Evolutionary conservation across 2,329 filamentous ascomycete species (phyloP).

Genomic region (Coleophoma cylindrospora): DNA sequence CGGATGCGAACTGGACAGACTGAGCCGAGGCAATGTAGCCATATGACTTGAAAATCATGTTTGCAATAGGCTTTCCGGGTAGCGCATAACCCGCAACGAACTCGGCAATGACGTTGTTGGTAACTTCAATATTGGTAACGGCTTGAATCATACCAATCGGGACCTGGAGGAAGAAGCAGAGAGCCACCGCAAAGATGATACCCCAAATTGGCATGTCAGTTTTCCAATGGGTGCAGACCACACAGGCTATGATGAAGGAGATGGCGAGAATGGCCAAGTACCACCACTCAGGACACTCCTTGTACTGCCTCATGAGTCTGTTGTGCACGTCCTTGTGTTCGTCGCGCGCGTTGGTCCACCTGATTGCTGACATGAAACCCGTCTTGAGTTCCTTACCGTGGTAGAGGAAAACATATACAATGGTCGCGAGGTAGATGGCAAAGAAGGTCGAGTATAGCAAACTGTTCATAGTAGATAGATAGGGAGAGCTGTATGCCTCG

Average conservation of each 20-base stretch:
- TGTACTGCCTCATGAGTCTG: slow-evolving; percentile 48
- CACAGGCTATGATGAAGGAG: neutral
- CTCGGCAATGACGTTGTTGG: slow-evolving; percentile 66
- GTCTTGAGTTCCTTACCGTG: slow-evolving; percentile 47
- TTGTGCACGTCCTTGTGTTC: slow-evolving; percentile 43
- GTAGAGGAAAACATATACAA: slow-evolving; percentile 37
- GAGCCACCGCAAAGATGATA: slow-evolving; percentile 23
- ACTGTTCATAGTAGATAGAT: neutral
- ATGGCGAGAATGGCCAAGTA: slow-evolving; percentile 27
- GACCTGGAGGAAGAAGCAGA: slow-evolving; percentile 45
- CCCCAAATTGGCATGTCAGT: slow-evolving; percentile 2
- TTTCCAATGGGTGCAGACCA: neutral
- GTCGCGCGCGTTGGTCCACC: neutral
- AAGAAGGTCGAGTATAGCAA: neutral
- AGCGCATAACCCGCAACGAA: slow-evolving; percentile 69
- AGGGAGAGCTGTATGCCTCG: neutral
- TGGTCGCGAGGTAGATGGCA: neutral
- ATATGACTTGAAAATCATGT: slow-evolving; percentile 75
- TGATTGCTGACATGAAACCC: slow-evolving; percentile 42
- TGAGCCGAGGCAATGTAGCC: slow-evolving; percentile 58
- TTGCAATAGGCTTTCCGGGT: slow-evolving; percentile 56
- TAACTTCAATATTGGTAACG: slow-evolving; percentile 56
- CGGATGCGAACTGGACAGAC: slow-evolving; percentile 3
- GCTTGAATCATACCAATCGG: slow-evolving; percentile 52
- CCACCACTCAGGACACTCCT: slow-evolving; percentile 51